A percentile compares a stretch with the other conserved stretches of the same genome.
phyloP scores from a whole-genome alignment of 192 early-diverging fungal genomes.

The Coemansia sp. region DNA sequence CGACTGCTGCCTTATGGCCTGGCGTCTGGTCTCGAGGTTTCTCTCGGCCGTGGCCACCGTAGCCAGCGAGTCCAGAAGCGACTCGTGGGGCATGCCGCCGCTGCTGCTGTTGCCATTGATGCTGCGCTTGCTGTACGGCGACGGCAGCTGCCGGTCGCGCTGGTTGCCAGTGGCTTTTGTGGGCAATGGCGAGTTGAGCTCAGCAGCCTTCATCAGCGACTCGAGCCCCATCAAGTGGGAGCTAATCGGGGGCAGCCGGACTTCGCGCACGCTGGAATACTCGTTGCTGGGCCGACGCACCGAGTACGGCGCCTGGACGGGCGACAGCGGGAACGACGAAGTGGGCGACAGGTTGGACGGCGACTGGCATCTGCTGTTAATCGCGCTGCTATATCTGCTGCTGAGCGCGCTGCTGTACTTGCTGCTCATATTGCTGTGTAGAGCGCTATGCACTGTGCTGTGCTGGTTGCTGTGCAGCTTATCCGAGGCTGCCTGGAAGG shows the following conservation, averaged over 20 bases:
- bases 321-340: neutral
- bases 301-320: neutral
- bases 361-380: neutral
- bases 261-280: conserved; percentile 4
- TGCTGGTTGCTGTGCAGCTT: neutral
- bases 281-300: neutral
- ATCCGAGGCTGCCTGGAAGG: conserved; percentile 2
- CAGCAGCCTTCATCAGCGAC: conserved; percentile 39
- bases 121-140: conserved; percentile 18
- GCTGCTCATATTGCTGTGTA: conserved; percentile 2
- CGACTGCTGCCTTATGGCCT: conserved; percentile 3
- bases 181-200: conserved; percentile 27
- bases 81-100: conserved; percentile 8
- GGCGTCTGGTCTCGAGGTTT: conserved; percentile 26
- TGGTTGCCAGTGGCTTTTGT: neutral
- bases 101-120: neutral
- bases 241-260: neutral
- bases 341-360: neutral
- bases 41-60: conserved; percentile 43
- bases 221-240: conserved; percentile 22
- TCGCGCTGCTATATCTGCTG: neutral
- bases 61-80: conserved; percentile 41
- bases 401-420: neutral
- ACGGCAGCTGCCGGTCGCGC: neutral
- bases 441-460: neutral